Evolutionary conservation across 2,329 filamentous ascomycete species (phyloP).

Genomic region (Venturia oleaginea): DNA sequence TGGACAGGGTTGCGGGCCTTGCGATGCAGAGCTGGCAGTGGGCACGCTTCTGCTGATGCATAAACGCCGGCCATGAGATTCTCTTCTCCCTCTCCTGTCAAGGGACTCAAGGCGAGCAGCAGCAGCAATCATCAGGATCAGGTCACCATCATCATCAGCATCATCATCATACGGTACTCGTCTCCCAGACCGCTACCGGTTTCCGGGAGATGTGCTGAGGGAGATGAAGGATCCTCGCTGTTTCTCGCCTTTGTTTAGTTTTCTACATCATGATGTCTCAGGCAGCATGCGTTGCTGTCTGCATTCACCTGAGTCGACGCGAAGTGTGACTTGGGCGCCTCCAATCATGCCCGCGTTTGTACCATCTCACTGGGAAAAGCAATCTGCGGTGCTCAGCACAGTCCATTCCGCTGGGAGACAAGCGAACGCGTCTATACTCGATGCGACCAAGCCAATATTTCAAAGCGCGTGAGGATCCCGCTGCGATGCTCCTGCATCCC

Average conservation of each 20-base stretch:
- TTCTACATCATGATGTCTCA: no score
- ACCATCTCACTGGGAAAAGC: neutral
- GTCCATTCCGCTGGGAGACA: neutral
- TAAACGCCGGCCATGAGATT: no score
- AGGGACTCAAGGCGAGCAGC: no score
- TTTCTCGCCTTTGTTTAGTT: neutral
- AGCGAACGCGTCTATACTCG: neutral
- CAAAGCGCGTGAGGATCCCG: slow-evolving; percentile 1
- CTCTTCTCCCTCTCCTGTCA: no score
- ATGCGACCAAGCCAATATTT: neutral
- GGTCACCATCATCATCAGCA: neutral
- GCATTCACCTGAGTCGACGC: neutral
- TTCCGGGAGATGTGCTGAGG: slow-evolving; percentile 2
- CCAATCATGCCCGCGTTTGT: neutral
- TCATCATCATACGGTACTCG: neutral
- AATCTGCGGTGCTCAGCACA: neutral
- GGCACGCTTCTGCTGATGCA: neutral
- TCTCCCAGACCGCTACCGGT: neutral
- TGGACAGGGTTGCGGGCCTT: neutral
- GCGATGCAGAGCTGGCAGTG: neutral
- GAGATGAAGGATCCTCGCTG: slow-evolving; percentile 1
- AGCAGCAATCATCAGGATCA: no score
- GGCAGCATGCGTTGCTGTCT: neutral
- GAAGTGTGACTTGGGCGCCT: neutral
- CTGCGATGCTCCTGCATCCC: neutral